phyloP scores from a whole-genome alignment of 371 early-diverging fungal species.

The Choanephora cucurbitarum region DNA sequence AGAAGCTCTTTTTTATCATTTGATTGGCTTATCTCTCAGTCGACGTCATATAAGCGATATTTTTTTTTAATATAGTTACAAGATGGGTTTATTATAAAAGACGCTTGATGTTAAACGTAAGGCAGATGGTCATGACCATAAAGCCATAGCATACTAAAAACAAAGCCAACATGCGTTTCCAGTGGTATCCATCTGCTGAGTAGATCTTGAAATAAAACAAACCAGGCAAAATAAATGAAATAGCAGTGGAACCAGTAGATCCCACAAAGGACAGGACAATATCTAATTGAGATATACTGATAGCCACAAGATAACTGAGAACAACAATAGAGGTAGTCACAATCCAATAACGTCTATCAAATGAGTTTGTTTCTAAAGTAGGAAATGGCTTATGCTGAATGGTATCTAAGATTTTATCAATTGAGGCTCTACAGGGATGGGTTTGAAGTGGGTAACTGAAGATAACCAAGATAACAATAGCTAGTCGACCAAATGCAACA shows the following conservation, averaged over 20 bases:
- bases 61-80: too few relatives aligned
- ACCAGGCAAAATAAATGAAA: constrained; percentile 98
- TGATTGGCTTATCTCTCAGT: neutral
- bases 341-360: constrained; percentile 45
- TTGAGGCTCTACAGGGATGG: constrained; percentile 93
- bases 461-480: constrained; percentile 90
- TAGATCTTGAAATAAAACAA: constrained; percentile 90
- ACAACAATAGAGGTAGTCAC: constrained; percentile 74
- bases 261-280: constrained; percentile 94
- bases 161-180: constrained; percentile 51
- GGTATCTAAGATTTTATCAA: constrained; percentile 79
- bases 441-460: constrained; percentile 98
- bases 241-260: constrained; percentile 98
- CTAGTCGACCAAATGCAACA: constrained; percentile 84
- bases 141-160: constrained; percentile 59
- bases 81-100: constrained; percentile 18
- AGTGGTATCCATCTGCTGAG: constrained; percentile 53
- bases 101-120: constrained; percentile 59
- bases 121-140: constrained; percentile 64
- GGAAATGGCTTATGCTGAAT: constrained; percentile 4
- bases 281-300: constrained; percentile 75
- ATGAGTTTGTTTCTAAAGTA: constrained; percentile 8
- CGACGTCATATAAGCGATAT: neutral
- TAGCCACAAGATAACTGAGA: constrained; percentile 71
- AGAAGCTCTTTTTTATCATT: neutral